Evolutionary conservation across 148 eudicot species (phyloP), one percentile per base, ranked within the genome.

Genomic region (Chenopodium album): DNA sequence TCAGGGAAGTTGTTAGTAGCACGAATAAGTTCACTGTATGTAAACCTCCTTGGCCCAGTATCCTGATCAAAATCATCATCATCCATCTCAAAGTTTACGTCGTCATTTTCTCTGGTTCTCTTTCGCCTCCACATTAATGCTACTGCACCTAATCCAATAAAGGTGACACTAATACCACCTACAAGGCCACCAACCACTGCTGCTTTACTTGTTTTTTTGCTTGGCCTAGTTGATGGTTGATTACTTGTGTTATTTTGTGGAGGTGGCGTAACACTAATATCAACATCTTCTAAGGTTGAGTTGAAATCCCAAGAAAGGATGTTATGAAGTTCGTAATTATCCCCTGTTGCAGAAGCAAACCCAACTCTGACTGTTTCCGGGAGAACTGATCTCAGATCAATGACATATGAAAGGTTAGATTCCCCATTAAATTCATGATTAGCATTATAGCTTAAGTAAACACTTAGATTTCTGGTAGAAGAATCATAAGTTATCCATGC

Each of bases 281-380:
- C 5, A 5, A 12, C 37, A 23, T 50, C 69, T 56, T 67, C 78
- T 54, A 86, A 83, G 34, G 75, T 78, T 23, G 89, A 88, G 46
- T 28, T 67, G 66, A 89, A 87, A 23, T 76, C 79, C 91, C 89
- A 87, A 26, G 88, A 80, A 13, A 64, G 66, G 47, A 89, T 81
- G 59, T 23, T 82, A 67, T 85, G 87, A 63, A 79, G 50, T 52
- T 89, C 88, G 14, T 56, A n/a, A 79, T 32, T 41, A 2, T 11
- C 1, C 2, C 90, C 88, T 0, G 92, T 87, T 62, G 90, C 68
- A 80, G 86, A 88, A 23, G 92, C 87, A 80, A 89, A 87, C 17
- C 91, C 90, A 28, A 89, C 78, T 59, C 76, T 78, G 2, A 87
- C 83, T 44, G 2, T 67, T 10, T 87, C 87, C 0, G 92, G 92